These are phyloP conservation scores for Globisporangium nagaii DNA, from an alignment of 352 stramenopile genomes.

Conservation along the genomic window DNA sequence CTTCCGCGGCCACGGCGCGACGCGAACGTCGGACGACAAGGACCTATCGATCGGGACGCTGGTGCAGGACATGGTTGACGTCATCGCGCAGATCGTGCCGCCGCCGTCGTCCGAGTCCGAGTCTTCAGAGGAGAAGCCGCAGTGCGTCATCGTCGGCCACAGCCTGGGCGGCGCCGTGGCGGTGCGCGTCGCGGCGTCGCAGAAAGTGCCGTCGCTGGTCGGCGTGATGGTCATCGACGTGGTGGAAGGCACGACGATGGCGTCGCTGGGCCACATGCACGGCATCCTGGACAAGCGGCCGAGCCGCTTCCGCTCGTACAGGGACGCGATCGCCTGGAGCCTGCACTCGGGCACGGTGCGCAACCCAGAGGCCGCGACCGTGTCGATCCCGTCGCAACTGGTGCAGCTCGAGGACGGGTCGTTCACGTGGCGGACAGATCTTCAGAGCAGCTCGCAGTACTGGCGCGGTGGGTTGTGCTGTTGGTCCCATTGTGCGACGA, in stretches of 20 bases:
- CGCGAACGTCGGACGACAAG: slow-evolving; percentile 45
- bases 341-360: slow-evolving; percentile 68
- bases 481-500: no score
- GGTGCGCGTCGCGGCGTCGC: slow-evolving; percentile 59
- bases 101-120: slow-evolving; percentile 10
- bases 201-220: slow-evolving; percentile 53
- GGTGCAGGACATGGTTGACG: slow-evolving; percentile 59
- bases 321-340: slow-evolving; percentile 79
- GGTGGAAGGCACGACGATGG: slow-evolving; percentile 82
- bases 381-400: slow-evolving; percentile 83
- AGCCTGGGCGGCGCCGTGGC: slow-evolving; percentile 81
- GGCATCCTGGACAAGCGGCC: slow-evolving; percentile 71
- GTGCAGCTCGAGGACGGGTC: slow-evolving; percentile 36
- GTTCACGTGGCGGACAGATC: slow-evolving; percentile 71
- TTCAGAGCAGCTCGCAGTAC: slow-evolving; percentile 65
- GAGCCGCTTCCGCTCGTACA: slow-evolving; percentile 47
- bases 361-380: slow-evolving; percentile 63
- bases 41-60: slow-evolving; percentile 74
- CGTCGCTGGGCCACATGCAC: slow-evolving; percentile 84
- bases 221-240: slow-evolving; percentile 88
- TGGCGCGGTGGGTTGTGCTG: slow-evolving; percentile 49
- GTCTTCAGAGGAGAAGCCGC: slow-evolving; percentile 22
- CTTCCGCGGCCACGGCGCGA: slow-evolving; percentile 74
- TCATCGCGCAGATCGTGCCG: slow-evolving; percentile 54
- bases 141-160: slow-evolving; percentile 77